Base-by-base conservation (phyloP, 2,329 filamentous ascomycete genomes). In the Aspergillus awamori region DNA sequence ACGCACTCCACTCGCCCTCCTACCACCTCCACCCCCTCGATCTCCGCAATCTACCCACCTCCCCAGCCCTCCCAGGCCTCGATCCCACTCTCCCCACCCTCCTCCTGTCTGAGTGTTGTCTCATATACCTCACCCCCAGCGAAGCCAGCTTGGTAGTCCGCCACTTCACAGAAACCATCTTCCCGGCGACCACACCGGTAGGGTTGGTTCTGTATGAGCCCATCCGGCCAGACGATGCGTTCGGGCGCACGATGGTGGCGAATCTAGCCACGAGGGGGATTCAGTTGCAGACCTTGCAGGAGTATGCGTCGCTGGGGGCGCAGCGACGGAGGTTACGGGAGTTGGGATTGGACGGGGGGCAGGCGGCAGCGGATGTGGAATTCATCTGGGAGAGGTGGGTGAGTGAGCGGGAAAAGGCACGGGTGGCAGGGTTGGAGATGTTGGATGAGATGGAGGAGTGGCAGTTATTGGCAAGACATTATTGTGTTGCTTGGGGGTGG, bases 361-460 rank as follows among this genome's bases (percentile, higher is more conserved):
- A 84, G 47, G 81, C 81, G 47, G 87, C 84, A 0, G 82, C 82
- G 28, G 86, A 88, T 70, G 82, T 90, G 38, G 81, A 86, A 66
- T 84, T 84, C n/a, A 85, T 97, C 39, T 97, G 91, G 89, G 84
- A 89, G 55, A 78, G 78, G 1, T 98, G 94, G 93, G 82, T 96
- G 3, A 71, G 74, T 0, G 72, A 81, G 0, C 80, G 80, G 2
- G 94, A 98, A 77, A 93, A 92, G 76, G 88, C 91, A 70, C 82
- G 93, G 52, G 87, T 98, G 1, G 89, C 93, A 65, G 77, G 80
- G 10, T 75, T 97, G 26, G 93, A 99, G 75, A 93, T 95, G 70
- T 77, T 99, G 64, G 95, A 99, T 78, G 95, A 99, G 77, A 84
- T 97, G 24, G 95, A 99, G 77, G 95, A 99, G 79, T 96, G 95